Percentiles rank a stretch among this genome's conserved stretches.
Conservation (phyloP, 305 asterid genomes). For the Fraxinus ornus region DNA sequence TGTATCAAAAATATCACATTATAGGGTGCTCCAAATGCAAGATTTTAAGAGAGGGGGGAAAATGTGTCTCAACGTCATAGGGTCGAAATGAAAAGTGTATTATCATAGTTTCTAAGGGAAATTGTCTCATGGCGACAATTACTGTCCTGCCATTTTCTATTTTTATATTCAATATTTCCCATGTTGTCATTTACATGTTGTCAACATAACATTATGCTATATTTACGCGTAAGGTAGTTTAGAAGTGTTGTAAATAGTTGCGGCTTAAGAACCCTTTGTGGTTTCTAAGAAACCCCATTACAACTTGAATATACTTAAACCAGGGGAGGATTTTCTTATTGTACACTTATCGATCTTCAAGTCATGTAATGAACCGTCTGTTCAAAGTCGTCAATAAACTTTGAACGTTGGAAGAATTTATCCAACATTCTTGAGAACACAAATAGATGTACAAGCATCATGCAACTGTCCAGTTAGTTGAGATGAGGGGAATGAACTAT, state of each 20-base stretch:
- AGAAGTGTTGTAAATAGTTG: not conserved
- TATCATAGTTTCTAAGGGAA: not conserved
- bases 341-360: not conserved
- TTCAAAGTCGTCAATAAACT: not conserved
- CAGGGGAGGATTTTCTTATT: not conserved
- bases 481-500: not conserved
- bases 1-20: conserved; percentile 15
- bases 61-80: not conserved
- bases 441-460: not conserved
- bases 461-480: not conserved
- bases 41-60: not conserved
- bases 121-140: conserved; percentile 14
- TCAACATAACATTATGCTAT: not conserved
- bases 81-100: not conserved
- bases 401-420: not conserved
- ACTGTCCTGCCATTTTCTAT: not conserved
- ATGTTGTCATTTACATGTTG: not conserved
- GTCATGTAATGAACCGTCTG: not conserved
- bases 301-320: not conserved
- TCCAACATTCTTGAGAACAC: not conserved
- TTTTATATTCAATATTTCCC: conserved; percentile 11
- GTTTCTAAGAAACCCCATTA: not conserved
- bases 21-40: conserved; percentile 23
- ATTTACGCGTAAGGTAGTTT: not conserved
- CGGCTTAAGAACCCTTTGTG: not conserved